Base-by-base conservation (phyloP, 2,329 filamentous ascomycete species). In the Trichoderma asperellum region DNA sequence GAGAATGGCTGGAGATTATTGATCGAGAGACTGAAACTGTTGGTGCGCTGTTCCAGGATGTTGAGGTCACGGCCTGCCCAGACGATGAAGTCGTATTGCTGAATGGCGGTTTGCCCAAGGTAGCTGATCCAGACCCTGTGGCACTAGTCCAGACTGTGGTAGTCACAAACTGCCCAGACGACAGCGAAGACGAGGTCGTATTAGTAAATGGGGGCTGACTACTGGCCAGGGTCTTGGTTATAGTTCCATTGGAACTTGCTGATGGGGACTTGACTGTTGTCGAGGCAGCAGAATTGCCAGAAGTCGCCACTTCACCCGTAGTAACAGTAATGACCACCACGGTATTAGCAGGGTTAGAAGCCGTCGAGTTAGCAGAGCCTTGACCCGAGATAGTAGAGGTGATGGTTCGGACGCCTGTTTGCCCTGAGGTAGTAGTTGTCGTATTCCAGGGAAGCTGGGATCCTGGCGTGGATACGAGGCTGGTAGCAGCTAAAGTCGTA, bases 161-260 rank as follows among this genome's bases (percentile, higher is more conserved):
- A 5, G 68, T 70, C 6, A 69, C 35, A 5, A 66, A 70, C 16
- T 64, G 52, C 24, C n/a, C n/a, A 49, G 47, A 24, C 8, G 47
- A 49, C 2, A 8, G 1, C 2, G 47, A 11, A 49, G n/a, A 49
- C 21, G 34, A 49, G 12, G 74, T 72, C 7, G 71, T 72, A 58
- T 75, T 76, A 14, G 21, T 47, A 52, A 68, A 74, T 4, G 74
- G 61, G 4, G 68, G 61, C 18, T 72, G 72, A 40, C 65, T 71
- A 14, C 35, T 68, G 4, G 60, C 65, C 11, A 24, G 40, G 12
- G 57, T 52, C 32, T 60, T 63, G 5, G 57, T 52, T 18, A 52
- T 52, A 7, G 69, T 70, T 27, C 58, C 70, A 12, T 62, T 68
- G 7, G 34, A 32, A 4, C 14, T 49, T 7, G 40, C 14, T 10